phyloP scores from a whole-genome alignment of 2,329 filamentous ascomycete species.

The Cladosporium velox region DNA sequence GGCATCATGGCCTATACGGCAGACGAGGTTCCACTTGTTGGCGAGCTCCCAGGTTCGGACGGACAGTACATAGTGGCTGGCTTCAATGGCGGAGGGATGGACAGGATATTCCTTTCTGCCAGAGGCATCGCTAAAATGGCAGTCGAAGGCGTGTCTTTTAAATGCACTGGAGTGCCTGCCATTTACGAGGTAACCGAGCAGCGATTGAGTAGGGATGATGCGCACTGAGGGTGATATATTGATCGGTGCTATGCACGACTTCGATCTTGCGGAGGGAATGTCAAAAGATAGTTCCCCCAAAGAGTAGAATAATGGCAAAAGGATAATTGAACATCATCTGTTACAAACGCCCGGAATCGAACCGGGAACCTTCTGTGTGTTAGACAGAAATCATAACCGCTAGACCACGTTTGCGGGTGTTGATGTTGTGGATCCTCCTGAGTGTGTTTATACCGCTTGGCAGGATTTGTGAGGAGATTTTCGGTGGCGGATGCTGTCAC shows the following conservation, averaged over 20 bases:
- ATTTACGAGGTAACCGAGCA: not conserved
- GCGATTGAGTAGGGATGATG: not conserved
- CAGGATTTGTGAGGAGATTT: too few relatives aligned
- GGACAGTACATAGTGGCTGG: constrained; percentile 54
- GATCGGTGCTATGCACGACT: too few relatives aligned
- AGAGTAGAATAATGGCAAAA: too few relatives aligned
- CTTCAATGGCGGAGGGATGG: constrained; percentile 54
- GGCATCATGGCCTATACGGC: constrained; percentile 28
- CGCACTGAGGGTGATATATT: not conserved
- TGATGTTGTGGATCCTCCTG: too few relatives aligned
- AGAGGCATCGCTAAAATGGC: not conserved
- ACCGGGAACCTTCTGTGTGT: too few relatives aligned
- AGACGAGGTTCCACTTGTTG: constrained; percentile 50
- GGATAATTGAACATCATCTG: too few relatives aligned
- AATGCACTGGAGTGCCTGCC: not conserved
- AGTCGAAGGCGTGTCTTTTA: not conserved
- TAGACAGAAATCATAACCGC: constrained; percentile 1
- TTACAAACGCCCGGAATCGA: too few relatives aligned
- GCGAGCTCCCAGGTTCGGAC: constrained; percentile 41
- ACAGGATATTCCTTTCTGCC: constrained; percentile 42
- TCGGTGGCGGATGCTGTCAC: too few relatives aligned
- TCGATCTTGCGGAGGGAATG: too few relatives aligned
- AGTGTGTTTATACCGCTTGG: too few relatives aligned
- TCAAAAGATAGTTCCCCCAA: too few relatives aligned
- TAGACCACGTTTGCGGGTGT: constrained; percentile 18